Evolutionary conservation across 2,329 filamentous ascomycete genomes (phyloP), one percentile per base, ranked within the genome.

Genomic region (Chaetomium strumarium): DNA sequence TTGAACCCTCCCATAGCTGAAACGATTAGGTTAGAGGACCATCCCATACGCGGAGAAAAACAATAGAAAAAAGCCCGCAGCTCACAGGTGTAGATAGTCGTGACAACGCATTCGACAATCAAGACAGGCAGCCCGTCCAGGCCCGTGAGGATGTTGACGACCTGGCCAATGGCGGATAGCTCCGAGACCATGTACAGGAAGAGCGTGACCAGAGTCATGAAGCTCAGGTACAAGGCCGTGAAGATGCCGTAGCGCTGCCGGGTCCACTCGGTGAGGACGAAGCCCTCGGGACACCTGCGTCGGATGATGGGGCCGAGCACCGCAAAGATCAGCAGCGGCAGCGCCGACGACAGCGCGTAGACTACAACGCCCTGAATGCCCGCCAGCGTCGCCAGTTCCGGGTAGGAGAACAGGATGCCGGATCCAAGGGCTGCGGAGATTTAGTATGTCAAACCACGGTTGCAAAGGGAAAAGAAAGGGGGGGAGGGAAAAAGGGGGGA

Each of bases 131-230:
- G 75, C 0, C 84, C 83, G 58, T 91, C 76, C 37, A 93, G 74
- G 2, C 86, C 87, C 0, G 88, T 91, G 60, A 93, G 70, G 9
- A 85, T 78, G 54, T 72, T 85, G 62, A 92, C 77, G 37, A 92
- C 88, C 68, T 92, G 88, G 47, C 90, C 86, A 29, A 93, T 75
- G 12, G 88, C 86, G 9, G 87, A 91, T 40, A 93, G 76, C 72
- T 93, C 88, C 17, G 87, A 82, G 24, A 92, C 83, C 88, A 93
- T 92, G 75, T 92, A 93, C 47, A 93, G 68, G 67, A 92, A 93
- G 62, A 93, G 77, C 1, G 88, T 92, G 46, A 90, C 83, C 46
- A 92, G 75, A 41, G 87, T 90, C 72, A 91, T 75, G 62, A 86
- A 78, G 67, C 86, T 90, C 57, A 93, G 75, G 65, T 88, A 92